Evolutionary conservation across 2,329 filamentous ascomycete species (phyloP), one percentile per base, ranked within the genome.

Genomic region (Alternaria ventricosa): DNA sequence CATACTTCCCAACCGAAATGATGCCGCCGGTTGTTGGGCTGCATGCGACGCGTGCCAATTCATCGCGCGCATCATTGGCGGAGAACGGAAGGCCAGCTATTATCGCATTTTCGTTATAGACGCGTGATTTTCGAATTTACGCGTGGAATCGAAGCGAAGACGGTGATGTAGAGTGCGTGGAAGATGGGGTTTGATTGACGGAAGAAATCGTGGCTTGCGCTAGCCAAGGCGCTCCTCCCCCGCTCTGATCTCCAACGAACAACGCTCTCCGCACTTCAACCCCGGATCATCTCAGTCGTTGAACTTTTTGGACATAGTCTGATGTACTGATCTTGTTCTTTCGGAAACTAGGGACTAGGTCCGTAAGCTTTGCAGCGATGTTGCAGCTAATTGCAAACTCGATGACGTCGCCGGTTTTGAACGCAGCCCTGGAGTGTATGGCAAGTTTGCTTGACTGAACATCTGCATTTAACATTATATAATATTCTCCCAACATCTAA

Each of bases 131-230:
- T 23, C 28, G 30, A 53, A 15, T 41, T 53, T 27, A 36, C n/a
- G 49, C 43, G 30, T 49, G n/a, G 15, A 11, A 15, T 10, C 20
- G 6, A 27, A n/a, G 41, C n/a, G 15, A 62, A 23, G 18, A 59
- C 8, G 47, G 27, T 12, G 12, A 11, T 43, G 45, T 43, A n/a
- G 51, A 50, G 36, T 25, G 23, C 22, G 59, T 25, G 30, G 27
- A 41, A 30, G 33, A 22, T 60, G 47, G 20, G 25, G 46, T 61
- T 55, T 71, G 63, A 74, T 74, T 74, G 72, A 69, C 63, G 72
- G 72, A 73, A 74, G 70, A 74, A 70, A 60, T 68, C 54, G 66
- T 67, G 61, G 67, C 68, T 53, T 67, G 67, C 66, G 57, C 66
- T 70, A 72, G 53, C 60, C 64, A 36, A 56, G 43, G 33, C 28